These are phyloP conservation scores for Phlebiopsis flavidoalba DNA, from an alignment of 768 basidiomycete genomes.

Conservation along the genomic window DNA sequence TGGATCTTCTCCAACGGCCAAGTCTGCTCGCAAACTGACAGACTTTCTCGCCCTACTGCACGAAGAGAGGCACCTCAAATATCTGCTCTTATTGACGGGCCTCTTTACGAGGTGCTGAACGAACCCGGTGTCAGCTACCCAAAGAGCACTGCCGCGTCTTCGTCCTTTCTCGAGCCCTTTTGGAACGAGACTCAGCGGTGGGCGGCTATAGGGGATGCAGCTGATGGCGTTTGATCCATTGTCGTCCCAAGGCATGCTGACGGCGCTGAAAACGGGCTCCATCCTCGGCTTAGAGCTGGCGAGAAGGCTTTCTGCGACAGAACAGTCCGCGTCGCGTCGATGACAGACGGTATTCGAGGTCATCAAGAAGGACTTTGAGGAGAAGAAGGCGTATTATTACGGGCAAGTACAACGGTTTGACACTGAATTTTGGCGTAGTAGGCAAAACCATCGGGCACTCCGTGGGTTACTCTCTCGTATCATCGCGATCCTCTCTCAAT, in stretches of 20 bases:
- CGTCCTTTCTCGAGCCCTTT: constrained; percentile 21
- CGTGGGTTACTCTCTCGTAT: background rate
- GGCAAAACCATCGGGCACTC: background rate
- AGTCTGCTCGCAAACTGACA: constrained; percentile 18
- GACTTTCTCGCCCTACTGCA: constrained; percentile 17
- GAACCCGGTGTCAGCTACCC: constrained; percentile 12
- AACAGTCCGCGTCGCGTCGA: background rate
- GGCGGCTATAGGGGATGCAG: constrained; percentile 34
- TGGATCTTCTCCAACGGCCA: constrained; percentile 19
- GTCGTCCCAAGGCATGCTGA: constrained; percentile 36
- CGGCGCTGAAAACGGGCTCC: constrained; percentile 27
- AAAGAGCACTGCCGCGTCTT: constrained; percentile 26
- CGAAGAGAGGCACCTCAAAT: constrained; percentile 18
- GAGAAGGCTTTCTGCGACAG: background rate
- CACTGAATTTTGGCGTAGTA: background rate
- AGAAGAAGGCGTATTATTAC: constrained; percentile 8
- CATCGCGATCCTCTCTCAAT: background rate
- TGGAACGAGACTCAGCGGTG: constrained; percentile 11
- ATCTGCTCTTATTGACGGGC: constrained; percentile 14
- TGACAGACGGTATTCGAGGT: constrained; percentile 4
- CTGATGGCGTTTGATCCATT: constrained; percentile 35
- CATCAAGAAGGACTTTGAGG: constrained; percentile 5
- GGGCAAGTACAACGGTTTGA: constrained; percentile 1
- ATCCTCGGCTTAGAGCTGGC: constrained; percentile 18
- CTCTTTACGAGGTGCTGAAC: constrained; percentile 20